Conservation (phyloP, 768 basidiomycete genomes). For the Paxillus involutus region DNA sequence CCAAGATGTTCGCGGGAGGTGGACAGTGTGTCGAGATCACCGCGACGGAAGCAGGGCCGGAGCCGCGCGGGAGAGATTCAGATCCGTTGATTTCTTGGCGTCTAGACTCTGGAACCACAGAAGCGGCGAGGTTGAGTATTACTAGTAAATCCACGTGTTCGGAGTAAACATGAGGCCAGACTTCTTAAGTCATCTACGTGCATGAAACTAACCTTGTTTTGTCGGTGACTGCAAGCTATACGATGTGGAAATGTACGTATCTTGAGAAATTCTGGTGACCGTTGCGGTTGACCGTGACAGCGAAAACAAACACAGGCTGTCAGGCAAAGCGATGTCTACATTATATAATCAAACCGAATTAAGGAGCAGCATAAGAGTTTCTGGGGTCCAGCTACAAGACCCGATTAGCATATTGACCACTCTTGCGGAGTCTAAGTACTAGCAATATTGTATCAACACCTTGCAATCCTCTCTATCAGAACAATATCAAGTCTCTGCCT, state of each 20-base stretch:
- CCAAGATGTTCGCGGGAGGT: too few species aligned
- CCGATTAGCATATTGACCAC: conserved; percentile 11
- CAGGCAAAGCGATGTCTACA: neutral
- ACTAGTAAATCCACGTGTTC: conserved; percentile 4
- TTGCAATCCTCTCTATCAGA: too few species aligned
- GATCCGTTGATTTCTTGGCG: too few species aligned
- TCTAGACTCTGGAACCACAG: neutral
- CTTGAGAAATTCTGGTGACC: too few species aligned
- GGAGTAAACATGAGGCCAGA: neutral
- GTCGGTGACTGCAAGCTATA: too few species aligned
- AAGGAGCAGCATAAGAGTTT: neutral
- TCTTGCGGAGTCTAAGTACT: neutral
- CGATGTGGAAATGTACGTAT: too few species aligned
- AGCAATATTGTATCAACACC: neutral
- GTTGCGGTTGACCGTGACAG: too few species aligned
- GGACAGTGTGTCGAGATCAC: too few species aligned
- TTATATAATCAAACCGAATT: conserved; percentile 11
- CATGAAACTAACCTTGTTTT: neutral
- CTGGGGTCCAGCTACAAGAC: conserved; percentile 22
- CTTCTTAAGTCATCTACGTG: neutral
- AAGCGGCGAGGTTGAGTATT: too few species aligned
- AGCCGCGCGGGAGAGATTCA: too few species aligned
- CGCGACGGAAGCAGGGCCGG: too few species aligned
- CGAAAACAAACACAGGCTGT: neutral
- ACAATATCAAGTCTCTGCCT: neutral